Base-by-base conservation (phyloP, 768 basidiomycete species). In the Polyporus arcularius region DNA sequence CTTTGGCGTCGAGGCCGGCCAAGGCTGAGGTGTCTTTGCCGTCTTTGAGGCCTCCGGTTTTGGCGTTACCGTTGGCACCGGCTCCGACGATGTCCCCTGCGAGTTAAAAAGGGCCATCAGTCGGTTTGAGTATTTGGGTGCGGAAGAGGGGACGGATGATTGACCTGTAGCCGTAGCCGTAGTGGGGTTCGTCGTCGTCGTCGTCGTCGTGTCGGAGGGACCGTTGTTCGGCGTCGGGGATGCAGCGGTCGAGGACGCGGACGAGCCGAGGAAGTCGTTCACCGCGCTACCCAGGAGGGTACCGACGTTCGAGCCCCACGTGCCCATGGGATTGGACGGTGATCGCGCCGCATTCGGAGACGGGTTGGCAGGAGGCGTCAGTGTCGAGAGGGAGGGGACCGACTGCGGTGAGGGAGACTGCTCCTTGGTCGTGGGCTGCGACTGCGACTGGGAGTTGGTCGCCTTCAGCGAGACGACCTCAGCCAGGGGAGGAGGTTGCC, bases 81-180 rank as follows among this genome's bases (percentile, higher is more conserved):
- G 53, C 43, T 39, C 53, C 62, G 55, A 45, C 38, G 48, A 32
- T 35, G 53, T 55, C 62, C 53, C 62, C 62, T 63, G 62, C 54
- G 62, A 47, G 57, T 63, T 31, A 63, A 55, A 53, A 46, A 63
- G 49, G 62, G 57, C 62, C 62, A 51, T 63, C 57, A 63, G 62
- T 63, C 62, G 62, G 57, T 55, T 46, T 63, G 47, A 39, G 41
- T 55, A 39, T 38, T 38, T 51, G 57, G 62, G 55, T 42, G 55
- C 62, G 54, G 57, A 50, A 59, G 62, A 58, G 50, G 42, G 47
- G 30, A 26, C 32, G 38, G 39, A 38, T 50, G 62, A 51, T 58
- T 55, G 53, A 58, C 57, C 57, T 58, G 62, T 21, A 35, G 62
- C 57, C 32, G 57, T 8, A 32, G 49, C 41, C 14, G 52, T 18